Conservation (phyloP, 1,139 yeast species). For the Lodderomyces metapsilosis region DNA sequence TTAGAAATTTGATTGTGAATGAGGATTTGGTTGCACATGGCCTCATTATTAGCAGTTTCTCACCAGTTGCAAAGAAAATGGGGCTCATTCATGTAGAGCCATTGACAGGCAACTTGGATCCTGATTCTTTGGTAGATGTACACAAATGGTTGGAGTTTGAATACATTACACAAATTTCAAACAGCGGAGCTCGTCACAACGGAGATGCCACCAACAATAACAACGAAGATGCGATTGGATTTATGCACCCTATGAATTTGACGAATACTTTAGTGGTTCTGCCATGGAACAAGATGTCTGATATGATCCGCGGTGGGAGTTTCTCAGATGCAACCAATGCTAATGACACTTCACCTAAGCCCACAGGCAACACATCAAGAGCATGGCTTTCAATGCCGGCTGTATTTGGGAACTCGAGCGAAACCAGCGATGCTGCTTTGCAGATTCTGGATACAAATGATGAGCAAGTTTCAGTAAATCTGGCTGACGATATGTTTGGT, state of each 20-base stretch:
- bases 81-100: constrained; percentile 30
- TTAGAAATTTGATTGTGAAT: constrained; percentile 1
- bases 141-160: constrained; percentile 36
- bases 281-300: constrained; percentile 40
- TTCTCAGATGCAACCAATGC: neutral
- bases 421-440: neutral
- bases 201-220: neutral
- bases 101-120: constrained; percentile 8
- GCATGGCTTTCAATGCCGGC: constrained; percentile 29
- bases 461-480: constrained; percentile 14
- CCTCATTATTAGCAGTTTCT: constrained; percentile 26
- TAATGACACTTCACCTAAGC: neutral
- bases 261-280: constrained; percentile 39
- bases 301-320: constrained; percentile 17
- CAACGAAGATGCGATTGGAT: constrained; percentile 3
- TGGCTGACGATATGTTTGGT: constrained; percentile 22
- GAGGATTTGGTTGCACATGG: constrained; percentile 21
- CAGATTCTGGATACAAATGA: neutral
- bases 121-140: constrained; percentile 22
- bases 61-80: constrained; percentile 30
- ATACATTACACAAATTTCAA: neutral
- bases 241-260: constrained; percentile 34
- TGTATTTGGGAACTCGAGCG: constrained; percentile 17
- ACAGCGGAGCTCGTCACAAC: neutral
- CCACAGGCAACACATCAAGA: neutral